Evolutionary conservation across 2,329 filamentous ascomycete genomes (phyloP), one percentile per base, ranked within the genome.

Genomic region (Hypoxylon sp.): DNA sequence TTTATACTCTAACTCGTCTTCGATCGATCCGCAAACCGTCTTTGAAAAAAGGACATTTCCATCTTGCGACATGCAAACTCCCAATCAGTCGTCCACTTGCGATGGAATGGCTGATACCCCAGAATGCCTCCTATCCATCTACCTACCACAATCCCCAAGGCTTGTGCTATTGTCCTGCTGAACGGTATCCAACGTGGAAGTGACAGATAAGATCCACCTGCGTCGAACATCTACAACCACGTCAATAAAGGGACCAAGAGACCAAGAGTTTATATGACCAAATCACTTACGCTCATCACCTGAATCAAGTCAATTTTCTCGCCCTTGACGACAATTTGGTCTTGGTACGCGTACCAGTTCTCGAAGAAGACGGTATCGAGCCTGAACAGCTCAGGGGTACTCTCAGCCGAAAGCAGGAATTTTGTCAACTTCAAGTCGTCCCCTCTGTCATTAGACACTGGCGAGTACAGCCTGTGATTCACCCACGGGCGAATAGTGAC

Each of bases 11-110:
- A 57, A 11, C 50, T 45, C 14, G 51, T 46, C 57, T 64, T 63
- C 16, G 51, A 56, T 38, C 68, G 45, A 50, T 72, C 48, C 18
- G 68, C 61, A 61, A 74, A 74, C 20, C 73, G 70, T 53, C 64
- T 70, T 24, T 74, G 74, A 36, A 75, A 76, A 45, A 71, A 22
- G 11, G 71, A 72, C 40, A 46, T 68, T 51, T 74, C 62, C 78
- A 80, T 80, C 65, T 75, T 75, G 28, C 58, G 45, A 59, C 76
- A 77, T 2, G 78, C 77, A 11, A 68, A 54, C 9, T 78, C 71
- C 78, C 78, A 80, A 42, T 80, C 78, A 7, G 73, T 76, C 7
- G 76, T 79, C 75, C 77, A 80, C 65, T 78, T 69, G 40, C 65
- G 65, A 54, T 74, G 74, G 48, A 76, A 80, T 2, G 79, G 79